These are phyloP conservation scores for Fonsecaea erecta DNA, from an alignment of 2,329 filamentous ascomycete genomes.

Conservation along the genomic window DNA sequence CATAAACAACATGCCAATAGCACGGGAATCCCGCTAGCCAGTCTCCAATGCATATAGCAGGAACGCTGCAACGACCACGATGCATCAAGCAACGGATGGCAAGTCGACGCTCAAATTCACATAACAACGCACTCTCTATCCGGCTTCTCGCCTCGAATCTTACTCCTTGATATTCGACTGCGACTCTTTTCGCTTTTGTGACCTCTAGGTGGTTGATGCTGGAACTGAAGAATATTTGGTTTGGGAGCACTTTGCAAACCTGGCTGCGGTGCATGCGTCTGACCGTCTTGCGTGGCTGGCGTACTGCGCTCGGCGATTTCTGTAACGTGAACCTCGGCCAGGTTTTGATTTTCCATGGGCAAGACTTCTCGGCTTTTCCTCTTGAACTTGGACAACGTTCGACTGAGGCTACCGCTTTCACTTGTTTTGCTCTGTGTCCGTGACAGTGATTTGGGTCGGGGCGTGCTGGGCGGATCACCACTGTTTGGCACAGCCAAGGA, in stretches of 20 bases:
- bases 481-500: conserved; percentile 21
- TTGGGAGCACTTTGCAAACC: conserved; percentile 1
- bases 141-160: conserved; percentile 39
- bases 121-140: conserved; percentile 53
- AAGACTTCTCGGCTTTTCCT: conserved; percentile 31
- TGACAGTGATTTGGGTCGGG: conserved; percentile 11
- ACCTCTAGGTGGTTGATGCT: conserved; percentile 37
- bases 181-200: conserved; percentile 45
- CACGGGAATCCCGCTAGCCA: not conserved
- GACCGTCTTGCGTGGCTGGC: not conserved
- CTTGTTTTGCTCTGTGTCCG: conserved; percentile 29
- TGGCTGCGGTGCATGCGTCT: not conserved
- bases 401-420: conserved; percentile 36
- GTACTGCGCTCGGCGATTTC: conserved; percentile 15
- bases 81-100: not conserved
- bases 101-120: conserved; percentile 36
- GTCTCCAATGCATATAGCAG: not conserved
- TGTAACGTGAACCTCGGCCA: conserved; percentile 22
- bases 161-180: conserved; percentile 35
- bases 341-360: conserved; percentile 6
- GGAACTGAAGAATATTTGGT: conserved; percentile 8
- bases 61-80: not conserved
- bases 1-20: not conserved
- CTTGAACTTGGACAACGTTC: conserved; percentile 27
- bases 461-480: conserved; percentile 16